Evolutionary conservation across 352 stramenopile species (phyloP).

Genomic region (Phytopythium litorale): DNA sequence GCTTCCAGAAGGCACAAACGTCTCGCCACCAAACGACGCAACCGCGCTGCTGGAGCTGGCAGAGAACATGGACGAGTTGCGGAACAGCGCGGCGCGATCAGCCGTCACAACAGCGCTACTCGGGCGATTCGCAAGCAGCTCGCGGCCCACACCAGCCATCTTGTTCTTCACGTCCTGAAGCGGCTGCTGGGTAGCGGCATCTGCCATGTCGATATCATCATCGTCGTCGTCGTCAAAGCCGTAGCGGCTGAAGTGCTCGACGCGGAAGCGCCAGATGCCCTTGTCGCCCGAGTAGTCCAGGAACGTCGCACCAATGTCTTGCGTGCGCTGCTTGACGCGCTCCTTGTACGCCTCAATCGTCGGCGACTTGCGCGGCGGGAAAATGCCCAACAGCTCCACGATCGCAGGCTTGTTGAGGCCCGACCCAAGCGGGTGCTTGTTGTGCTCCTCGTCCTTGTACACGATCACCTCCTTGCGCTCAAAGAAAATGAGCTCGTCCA

Average conservation of each 20-base stretch:
- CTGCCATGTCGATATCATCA: conserved; percentile 41
- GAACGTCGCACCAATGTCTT: conserved; percentile 73
- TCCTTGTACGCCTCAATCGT: conserved; percentile 67
- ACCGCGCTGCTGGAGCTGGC: conserved; percentile 20
- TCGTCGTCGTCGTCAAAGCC: conserved; percentile 76
- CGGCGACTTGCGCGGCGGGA: conserved; percentile 58
- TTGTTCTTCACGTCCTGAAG: conserved; percentile 16
- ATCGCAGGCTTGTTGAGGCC: conserved; percentile 77
- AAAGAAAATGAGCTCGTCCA: conserved; percentile 78
- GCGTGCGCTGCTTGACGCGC: conserved; percentile 69
- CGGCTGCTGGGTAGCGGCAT: conserved; percentile 5
- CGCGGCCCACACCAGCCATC: conserved; percentile 26
- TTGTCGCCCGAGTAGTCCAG: conserved; percentile 71
- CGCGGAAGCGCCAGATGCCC: conserved; percentile 81
- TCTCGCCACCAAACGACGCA: conserved; percentile 31
- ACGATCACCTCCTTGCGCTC: conserved; percentile 86
- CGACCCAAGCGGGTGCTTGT: conserved; percentile 72
- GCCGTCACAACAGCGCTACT: conserved; percentile 21
- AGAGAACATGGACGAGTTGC: conserved; percentile 42
- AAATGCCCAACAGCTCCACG: conserved; percentile 75
- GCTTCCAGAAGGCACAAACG: conserved; percentile 1
- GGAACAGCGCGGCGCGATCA: conserved; percentile 33
- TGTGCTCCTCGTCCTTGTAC: conserved; percentile 80
- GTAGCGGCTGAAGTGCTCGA: conserved; percentile 86
- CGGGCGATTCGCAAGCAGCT: conserved; percentile 6